Evolutionary conservation across 805 yeast species (phyloP).

Genomic region (Candida taoyuanica): DNA sequence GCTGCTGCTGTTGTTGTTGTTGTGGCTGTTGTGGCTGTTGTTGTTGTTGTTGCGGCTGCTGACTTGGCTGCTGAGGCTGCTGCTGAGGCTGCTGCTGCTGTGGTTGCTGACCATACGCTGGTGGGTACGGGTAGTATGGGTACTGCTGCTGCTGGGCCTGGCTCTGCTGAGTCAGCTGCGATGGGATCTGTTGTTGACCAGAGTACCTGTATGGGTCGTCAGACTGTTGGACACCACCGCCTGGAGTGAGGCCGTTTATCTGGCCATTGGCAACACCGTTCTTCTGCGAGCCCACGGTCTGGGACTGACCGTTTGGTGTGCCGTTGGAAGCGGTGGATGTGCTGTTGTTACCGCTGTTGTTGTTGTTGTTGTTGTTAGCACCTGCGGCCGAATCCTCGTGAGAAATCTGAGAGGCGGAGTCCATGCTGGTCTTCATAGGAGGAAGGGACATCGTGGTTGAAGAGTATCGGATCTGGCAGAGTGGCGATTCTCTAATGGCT

Average conservation of each 20-base stretch:
- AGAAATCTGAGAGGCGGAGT: conserved; percentile 9
- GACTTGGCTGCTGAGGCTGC: conserved; percentile 10
- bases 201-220: conserved; percentile 19
- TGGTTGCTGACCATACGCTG: conserved; percentile 11
- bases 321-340: conserved; percentile 1
- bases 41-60: conserved; percentile 2
- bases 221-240: not conserved
- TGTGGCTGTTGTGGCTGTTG: conserved; percentile 1
- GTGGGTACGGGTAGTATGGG: conserved; percentile 14
- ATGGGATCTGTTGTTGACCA: conserved; percentile 9
- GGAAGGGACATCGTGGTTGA: conserved; percentile 14
- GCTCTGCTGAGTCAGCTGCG: conserved; percentile 10
- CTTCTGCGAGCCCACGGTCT: conserved; percentile 8
- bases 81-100: conserved; percentile 5
- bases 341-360: conserved; percentile 6
- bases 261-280: conserved; percentile 5
- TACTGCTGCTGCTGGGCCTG: conserved; percentile 13
- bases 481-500: not conserved
- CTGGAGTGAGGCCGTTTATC: conserved; percentile 4
- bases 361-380: conserved; percentile 10
- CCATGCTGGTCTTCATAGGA: conserved; percentile 14
- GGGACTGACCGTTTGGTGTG: not conserved
- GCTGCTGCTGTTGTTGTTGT: conserved; percentile 1
- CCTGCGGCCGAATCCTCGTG: conserved; percentile 11
- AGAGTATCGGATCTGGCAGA: not conserved